These are phyloP conservation scores for Dichomitus squalens DNA, from an alignment of 1,284 basidiomycete species.

Conservation along the genomic window DNA sequence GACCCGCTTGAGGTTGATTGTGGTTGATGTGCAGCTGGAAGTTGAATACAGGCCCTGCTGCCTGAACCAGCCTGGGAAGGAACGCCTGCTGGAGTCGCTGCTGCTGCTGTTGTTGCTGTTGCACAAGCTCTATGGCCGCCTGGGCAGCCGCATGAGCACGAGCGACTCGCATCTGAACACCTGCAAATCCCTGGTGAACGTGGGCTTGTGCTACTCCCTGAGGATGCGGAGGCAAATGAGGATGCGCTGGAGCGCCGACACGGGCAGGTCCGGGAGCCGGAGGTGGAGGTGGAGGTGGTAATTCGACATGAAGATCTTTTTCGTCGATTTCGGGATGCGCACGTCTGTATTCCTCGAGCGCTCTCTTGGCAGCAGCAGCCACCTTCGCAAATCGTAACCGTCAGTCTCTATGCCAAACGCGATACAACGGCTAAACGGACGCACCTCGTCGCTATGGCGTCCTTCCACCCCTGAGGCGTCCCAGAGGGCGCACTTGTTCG, in stretches of 20 bases:
- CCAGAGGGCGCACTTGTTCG: constrained; percentile 68
- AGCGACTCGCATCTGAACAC: too few species aligned
- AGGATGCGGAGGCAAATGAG: too few species aligned
- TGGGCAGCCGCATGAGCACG: too few species aligned
- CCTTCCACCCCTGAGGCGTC: constrained; percentile 57
- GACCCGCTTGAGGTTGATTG: background rate
- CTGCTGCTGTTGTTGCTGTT: background rate
- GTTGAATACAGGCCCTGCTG: constrained; percentile 12
- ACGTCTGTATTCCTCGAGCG: constrained; percentile 58
- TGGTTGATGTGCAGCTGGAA: constrained; percentile 20
- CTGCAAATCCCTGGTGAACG: too few species aligned
- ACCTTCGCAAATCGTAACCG: constrained; percentile 47
- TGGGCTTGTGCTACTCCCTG: too few species aligned
- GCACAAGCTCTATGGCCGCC: background rate
- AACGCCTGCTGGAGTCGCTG: background rate
- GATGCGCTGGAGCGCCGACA: background rate
- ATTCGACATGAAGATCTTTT: constrained; percentile 56
- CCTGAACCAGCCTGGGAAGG: background rate
- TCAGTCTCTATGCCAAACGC: background rate
- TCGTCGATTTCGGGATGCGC: constrained; percentile 59
- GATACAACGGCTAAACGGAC: background rate
- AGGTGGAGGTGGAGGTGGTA: constrained; percentile 35
- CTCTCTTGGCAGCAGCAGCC: constrained; percentile 66
- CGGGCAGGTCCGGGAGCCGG: constrained; percentile 7
- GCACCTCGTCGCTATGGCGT: constrained; percentile 66